Conservation (phyloP, 306 rosid genomes). For the Vigna mungo region DNA sequence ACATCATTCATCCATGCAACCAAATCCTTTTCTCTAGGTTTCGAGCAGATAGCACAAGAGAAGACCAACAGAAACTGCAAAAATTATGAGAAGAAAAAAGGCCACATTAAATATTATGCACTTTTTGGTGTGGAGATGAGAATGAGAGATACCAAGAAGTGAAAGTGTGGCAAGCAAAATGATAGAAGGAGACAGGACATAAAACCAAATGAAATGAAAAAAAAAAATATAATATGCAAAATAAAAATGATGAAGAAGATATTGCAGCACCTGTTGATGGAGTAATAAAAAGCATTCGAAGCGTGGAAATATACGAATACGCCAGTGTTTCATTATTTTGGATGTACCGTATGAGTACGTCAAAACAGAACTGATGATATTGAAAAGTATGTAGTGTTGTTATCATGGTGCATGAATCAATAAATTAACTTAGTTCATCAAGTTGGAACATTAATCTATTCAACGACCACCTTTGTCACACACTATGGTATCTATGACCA, state of each 20-base stretch:
- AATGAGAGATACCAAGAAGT: no score
- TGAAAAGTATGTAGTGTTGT: constrained; percentile 20
- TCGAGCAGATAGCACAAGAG: no score
- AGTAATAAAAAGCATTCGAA: constrained; percentile 15
- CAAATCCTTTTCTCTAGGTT: no score
- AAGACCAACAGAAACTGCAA: no score
- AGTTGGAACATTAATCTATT: constrained; percentile 24
- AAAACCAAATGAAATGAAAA: neutral
- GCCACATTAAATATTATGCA: no score
- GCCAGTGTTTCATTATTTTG: constrained; percentile 8
- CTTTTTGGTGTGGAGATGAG: no score
- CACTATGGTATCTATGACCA: neutral
- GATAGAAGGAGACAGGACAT: no score
- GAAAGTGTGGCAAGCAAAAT: no score
- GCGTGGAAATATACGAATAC: neutral
- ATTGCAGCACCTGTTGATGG: constrained; percentile 4
- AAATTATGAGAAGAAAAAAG: no score
- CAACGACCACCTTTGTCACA: constrained; percentile 23
- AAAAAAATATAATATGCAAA: neutral
- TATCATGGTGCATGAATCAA: constrained; percentile 35
- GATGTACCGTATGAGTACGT: constrained; percentile 26
- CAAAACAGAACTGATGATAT: constrained; percentile 30
- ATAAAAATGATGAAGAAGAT: constrained; percentile 3
- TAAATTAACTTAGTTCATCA: constrained; percentile 8
- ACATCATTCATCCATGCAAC: no score